Conservation (phyloP, 2,329 filamentous ascomycete species). For the Fusarium agapanthi region DNA sequence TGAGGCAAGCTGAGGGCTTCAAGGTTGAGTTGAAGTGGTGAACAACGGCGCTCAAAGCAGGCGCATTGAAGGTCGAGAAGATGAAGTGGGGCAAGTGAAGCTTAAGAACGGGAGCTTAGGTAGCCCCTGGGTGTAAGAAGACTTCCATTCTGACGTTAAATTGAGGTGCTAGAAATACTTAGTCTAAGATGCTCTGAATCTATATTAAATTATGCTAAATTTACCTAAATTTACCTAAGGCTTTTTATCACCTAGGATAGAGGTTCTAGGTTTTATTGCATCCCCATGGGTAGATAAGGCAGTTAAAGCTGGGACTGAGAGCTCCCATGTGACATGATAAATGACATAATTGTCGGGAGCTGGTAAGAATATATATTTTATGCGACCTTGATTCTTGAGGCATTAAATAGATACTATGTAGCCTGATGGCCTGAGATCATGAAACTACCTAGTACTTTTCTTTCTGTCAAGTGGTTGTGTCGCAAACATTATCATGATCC, state of each 20-base stretch:
- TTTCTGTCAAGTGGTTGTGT: neutral
- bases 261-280: no score
- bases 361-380: neutral
- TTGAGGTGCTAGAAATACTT: no score
- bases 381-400: neutral
- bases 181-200: no score
- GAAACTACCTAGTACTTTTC: neutral
- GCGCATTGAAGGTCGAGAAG: neutral
- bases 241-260: no score
- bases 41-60: neutral
- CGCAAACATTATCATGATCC: neutral
- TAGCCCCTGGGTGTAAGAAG: no score
- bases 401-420: neutral
- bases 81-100: conserved; percentile 21
- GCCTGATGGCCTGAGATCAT: no score
- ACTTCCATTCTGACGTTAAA: no score
- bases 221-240: no score
- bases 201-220: no score
- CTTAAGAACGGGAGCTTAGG: neutral
- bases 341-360: conserved; percentile 10
- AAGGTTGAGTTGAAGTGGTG: neutral
- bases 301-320: neutral
- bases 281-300: no score
- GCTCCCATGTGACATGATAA: neutral
- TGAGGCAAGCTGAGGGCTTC: neutral